Percentiles rank a stretch among this genome's conserved stretches.
These are phyloP conservation scores for Wickerhamiella kurtzmanii DNA, from an alignment of 805 yeast species.

Conservation along the genomic window DNA sequence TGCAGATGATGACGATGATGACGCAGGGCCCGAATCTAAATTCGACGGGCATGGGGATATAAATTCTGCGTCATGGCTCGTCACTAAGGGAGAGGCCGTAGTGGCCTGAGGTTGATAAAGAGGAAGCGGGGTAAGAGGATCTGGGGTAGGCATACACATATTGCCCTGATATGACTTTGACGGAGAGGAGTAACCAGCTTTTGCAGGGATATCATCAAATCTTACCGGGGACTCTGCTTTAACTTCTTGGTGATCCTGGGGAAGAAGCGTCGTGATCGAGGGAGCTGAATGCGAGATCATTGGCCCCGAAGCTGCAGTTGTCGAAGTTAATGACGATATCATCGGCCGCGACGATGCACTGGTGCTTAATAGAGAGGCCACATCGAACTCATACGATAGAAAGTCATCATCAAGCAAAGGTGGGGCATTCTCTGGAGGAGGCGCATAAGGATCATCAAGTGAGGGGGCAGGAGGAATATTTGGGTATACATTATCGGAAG, in stretches of 20 bases:
- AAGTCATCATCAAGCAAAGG: not conserved
- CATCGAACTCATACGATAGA: not conserved
- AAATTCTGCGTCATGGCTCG: not conserved
- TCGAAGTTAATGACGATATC: not conserved
- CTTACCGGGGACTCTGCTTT: too few species aligned
- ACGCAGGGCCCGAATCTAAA: too few species aligned
- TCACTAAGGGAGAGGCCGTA: not conserved
- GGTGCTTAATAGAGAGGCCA: not conserved
- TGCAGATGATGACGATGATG: too few species aligned
- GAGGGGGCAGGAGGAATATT: not conserved
- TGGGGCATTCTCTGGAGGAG: not conserved
- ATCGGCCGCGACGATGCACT: not conserved
- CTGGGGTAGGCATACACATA: not conserved
- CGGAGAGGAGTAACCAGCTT: not conserved
- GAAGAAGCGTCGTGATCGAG: too few species aligned
- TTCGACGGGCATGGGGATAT: not conserved
- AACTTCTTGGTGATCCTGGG: too few species aligned
- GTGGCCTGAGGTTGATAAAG: not conserved
- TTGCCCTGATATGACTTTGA: not conserved
- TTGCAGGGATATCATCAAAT: not conserved
- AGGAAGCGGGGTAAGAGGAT: not conserved
- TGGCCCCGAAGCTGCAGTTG: not conserved
- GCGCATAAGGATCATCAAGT: not conserved
- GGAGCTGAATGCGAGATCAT: not conserved
- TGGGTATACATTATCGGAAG: not conserved